Percentiles rank a stretch among this genome's conserved stretches.
Conservation (phyloP, 352 stramenopile species). For the Saprolegnia parasitica region DNA sequence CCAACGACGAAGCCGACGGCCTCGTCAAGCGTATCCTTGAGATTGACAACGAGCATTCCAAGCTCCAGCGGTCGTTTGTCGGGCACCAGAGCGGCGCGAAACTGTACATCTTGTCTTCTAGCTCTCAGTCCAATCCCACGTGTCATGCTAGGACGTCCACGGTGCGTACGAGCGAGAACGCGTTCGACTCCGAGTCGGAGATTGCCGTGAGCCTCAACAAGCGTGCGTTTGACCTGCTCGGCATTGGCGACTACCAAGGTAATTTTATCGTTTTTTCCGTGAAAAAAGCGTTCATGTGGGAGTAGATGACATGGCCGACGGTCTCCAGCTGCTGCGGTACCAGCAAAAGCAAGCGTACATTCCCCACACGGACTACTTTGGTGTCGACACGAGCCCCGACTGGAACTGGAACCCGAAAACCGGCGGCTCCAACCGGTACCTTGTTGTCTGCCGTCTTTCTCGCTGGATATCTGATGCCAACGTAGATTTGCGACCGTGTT, state of each 20-base stretch:
- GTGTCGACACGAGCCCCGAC: slow-evolving; percentile 28
- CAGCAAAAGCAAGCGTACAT: slow-evolving; percentile 73
- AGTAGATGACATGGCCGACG: slow-evolving; percentile 51
- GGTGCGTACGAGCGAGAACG: slow-evolving; percentile 38
- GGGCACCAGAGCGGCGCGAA: slow-evolving; percentile 6
- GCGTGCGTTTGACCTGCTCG: slow-evolving; percentile 52
- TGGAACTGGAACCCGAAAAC: slow-evolving; percentile 35
- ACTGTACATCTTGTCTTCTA: slow-evolving; percentile 3
- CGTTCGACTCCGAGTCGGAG: slow-evolving; percentile 36
- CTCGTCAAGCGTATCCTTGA: slow-evolving; percentile 37
- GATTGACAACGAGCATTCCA: slow-evolving; percentile 34
- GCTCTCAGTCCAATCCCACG: slow-evolving; percentile 22
- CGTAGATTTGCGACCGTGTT: slow-evolving; percentile 31
- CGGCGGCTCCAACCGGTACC: slow-evolving; percentile 33
- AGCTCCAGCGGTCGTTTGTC: slow-evolving; percentile 21
- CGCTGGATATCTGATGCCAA: neutral
- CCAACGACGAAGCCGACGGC: slow-evolving; percentile 36
- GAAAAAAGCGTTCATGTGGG: neutral
- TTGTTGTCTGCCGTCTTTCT: neutral
- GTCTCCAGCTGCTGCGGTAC: slow-evolving; percentile 81
- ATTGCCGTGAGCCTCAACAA: slow-evolving; percentile 35
- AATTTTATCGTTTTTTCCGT: neutral
- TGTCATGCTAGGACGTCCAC: slow-evolving; percentile 29
- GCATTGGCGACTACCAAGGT: slow-evolving; percentile 63
- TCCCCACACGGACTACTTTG: slow-evolving; percentile 76